Evolutionary conservation across 2,329 filamentous ascomycete species (phyloP).

Genomic region (Leptoxyphium fumago): DNA sequence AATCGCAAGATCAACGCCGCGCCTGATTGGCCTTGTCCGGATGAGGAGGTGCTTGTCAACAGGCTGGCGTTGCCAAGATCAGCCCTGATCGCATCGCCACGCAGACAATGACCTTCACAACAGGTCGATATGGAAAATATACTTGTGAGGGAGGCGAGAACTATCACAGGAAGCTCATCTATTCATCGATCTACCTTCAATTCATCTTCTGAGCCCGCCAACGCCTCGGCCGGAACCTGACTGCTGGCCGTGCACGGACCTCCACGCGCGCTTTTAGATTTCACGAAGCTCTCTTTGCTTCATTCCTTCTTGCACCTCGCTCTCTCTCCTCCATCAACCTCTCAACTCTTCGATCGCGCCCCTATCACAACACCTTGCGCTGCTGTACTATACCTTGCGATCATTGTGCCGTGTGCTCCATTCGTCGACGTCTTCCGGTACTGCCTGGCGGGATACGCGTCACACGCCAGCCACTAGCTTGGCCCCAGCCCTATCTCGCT

Average conservation of each 20-base stretch:
- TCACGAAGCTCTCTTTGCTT: slow-evolving; percentile 1
- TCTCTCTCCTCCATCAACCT: neutral
- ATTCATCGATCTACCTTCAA: slow-evolving; percentile 5
- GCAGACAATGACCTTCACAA: neutral
- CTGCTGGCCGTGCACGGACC: slow-evolving; percentile 1
- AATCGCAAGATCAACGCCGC: slow-evolving; percentile 1
- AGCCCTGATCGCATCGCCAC: neutral
- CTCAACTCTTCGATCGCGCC: neutral
- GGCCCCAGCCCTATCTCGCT: neutral
- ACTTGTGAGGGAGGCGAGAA: slow-evolving; percentile 14
- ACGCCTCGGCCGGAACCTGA: slow-evolving; percentile 1
- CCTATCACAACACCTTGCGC: neutral
- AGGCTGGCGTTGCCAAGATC: slow-evolving; percentile 1
- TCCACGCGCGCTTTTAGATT: slow-evolving; percentile 4
- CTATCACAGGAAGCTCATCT: slow-evolving; percentile 11
- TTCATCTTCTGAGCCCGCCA: slow-evolving; percentile 1
- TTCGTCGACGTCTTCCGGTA: neutral
- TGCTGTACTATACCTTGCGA: neutral
- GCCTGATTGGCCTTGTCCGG: slow-evolving; percentile 4
- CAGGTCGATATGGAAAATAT: slow-evolving; percentile 3
- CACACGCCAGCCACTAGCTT: neutral
- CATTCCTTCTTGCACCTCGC: slow-evolving; percentile 2
- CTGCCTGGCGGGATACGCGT: slow-evolving; percentile 2
- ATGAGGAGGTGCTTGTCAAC: slow-evolving; percentile 1
- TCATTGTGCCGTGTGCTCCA: neutral